These are phyloP conservation scores for Oryza meridionalis DNA, from an alignment of 176 grass and related monocot species.

Conservation along the genomic window DNA sequence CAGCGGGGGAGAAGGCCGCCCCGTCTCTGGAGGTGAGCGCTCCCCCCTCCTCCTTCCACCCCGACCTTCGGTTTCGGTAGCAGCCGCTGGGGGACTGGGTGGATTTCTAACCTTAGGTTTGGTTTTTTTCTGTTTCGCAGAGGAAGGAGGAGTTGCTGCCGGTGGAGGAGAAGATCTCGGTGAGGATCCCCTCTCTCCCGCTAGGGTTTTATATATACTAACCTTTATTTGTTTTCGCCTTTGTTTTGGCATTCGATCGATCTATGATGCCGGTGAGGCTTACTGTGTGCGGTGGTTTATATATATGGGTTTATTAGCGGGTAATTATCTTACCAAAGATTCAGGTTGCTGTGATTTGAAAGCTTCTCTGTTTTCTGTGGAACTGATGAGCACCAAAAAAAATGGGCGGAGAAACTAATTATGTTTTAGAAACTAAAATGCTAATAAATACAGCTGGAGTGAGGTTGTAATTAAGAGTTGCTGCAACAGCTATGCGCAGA, in stretches of 20 bases:
- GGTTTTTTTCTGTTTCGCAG: constrained; percentile 32
- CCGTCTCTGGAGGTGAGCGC: constrained; percentile 47
- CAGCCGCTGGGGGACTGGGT: no score
- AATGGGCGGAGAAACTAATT: background rate
- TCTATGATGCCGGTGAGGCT: background rate
- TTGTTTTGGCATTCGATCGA: background rate
- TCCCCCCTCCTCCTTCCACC: no score
- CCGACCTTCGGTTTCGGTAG: background rate
- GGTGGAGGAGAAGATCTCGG: constrained; percentile 77
- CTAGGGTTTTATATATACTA: background rate
- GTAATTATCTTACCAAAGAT: no score
- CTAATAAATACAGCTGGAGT: constrained; percentile 9
- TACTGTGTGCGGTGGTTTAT: background rate
- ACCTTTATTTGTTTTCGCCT: constrained; percentile 1
- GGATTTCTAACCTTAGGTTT: constrained; percentile 10
- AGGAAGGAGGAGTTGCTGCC: constrained; percentile 61
- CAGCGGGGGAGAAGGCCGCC: background rate
- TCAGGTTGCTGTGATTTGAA: background rate
- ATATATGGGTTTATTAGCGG: background rate
- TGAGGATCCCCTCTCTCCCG: constrained; percentile 14
- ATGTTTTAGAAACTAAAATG: background rate
- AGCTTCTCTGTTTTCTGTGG: background rate
- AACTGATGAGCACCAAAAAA: background rate
- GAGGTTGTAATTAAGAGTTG: background rate
- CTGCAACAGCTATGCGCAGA: background rate